Conservation (phyloP, 352 stramenopile species). For the Phytophthora chlamydospora region DNA sequence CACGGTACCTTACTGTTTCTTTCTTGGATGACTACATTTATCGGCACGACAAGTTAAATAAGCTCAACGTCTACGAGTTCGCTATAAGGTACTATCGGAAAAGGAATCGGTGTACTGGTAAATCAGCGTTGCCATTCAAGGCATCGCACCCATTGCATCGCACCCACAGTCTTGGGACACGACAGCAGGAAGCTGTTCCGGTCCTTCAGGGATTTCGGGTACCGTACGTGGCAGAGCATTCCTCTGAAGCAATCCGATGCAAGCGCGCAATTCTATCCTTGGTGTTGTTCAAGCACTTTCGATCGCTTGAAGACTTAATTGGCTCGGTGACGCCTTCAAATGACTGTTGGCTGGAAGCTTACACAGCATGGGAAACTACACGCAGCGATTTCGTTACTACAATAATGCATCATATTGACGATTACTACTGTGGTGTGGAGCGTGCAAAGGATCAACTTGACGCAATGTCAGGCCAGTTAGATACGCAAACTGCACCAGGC, state of each 20-base stretch:
- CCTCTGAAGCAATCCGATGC: background rate
- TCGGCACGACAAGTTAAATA: background rate
- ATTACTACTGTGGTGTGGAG: no score
- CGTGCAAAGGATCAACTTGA: no score
- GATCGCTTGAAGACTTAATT: background rate
- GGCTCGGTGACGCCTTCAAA: no score
- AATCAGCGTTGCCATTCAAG: no score
- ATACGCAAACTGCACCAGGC: no score
- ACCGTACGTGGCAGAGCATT: background rate
- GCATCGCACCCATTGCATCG: background rate
- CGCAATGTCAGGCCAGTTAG: no score
- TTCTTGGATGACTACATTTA: conserved; percentile 8
- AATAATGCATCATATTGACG: no score
- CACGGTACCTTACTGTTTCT: background rate
- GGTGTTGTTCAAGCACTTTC: conserved; percentile 4
- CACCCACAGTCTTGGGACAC: background rate
- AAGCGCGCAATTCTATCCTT: background rate
- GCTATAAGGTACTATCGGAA: background rate
- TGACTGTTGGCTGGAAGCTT: no score
- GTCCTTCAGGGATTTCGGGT: background rate
- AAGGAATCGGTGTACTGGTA: background rate
- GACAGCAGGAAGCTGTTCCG: background rate
- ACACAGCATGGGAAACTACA: no score
- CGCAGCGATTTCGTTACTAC: no score
- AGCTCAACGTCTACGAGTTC: conserved; percentile 4